A percentile compares a stretch with the other conserved stretches of the same genome.
Evolutionary conservation across 768 basidiomycete species (phyloP).

Genomic region (Crepidotus variabilis): DNA sequence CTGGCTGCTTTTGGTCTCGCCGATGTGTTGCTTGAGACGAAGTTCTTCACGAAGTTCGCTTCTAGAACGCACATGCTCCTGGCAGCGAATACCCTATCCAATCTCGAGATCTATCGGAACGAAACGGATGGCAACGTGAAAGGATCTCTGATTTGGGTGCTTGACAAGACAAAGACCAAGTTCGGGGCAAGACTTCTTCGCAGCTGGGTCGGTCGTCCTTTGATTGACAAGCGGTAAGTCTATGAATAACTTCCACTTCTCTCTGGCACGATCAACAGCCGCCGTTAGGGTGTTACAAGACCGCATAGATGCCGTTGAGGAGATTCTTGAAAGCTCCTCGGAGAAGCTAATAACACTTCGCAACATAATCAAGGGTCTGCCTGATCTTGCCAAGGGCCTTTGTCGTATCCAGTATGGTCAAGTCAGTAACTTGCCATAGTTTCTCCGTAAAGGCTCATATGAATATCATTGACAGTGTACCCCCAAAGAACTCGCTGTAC

Average conservation of each 20-base stretch:
- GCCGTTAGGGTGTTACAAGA: constrained; percentile 60
- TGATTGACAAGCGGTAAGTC: constrained; percentile 63
- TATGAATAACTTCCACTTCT: background rate
- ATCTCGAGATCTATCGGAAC: constrained; percentile 92
- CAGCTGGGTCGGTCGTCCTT: constrained; percentile 84
- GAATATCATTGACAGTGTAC: constrained; percentile 54
- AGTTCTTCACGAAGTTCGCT: constrained; percentile 77
- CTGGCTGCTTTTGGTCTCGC: constrained; percentile 74
- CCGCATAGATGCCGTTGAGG: constrained; percentile 81
- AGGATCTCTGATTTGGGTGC: constrained; percentile 80
- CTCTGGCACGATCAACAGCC: background rate
- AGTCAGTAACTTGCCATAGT: constrained; percentile 35
- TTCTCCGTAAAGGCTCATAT: background rate
- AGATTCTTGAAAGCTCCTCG: constrained; percentile 63
- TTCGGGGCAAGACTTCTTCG: constrained; percentile 85
- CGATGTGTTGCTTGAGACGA: constrained; percentile 71
- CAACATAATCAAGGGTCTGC: constrained; percentile 66
- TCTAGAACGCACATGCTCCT: constrained; percentile 82
- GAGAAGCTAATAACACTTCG: constrained; percentile 66
- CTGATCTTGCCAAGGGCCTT: constrained; percentile 84
- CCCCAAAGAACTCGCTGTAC: constrained; percentile 72
- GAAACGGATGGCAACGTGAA: constrained; percentile 71
- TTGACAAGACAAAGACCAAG: constrained; percentile 84
- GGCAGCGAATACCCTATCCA: constrained; percentile 81
- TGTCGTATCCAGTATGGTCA: constrained; percentile 90